A percentile compares a stretch with the other conserved stretches of the same genome.
Conservation (phyloP, 805 yeast genomes). For the Candida khao-thaluensis region DNA sequence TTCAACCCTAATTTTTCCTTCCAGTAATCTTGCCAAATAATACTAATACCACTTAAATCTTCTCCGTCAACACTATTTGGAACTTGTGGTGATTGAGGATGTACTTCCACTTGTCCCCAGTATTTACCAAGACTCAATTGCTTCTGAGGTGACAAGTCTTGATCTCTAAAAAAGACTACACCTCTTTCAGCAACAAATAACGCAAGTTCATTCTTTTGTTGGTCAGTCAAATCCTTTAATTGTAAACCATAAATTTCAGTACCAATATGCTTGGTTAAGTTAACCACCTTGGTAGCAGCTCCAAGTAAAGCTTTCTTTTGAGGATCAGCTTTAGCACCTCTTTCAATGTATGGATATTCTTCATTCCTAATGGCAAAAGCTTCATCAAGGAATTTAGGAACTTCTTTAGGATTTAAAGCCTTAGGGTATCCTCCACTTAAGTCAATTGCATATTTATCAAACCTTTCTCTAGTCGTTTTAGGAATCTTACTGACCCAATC, state of each 20-base stretch:
- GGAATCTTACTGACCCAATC: constrained; percentile 22
- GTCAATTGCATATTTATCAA: constrained; percentile 25
- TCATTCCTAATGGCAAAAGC: constrained; percentile 24
- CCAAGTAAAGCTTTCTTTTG: constrained; percentile 29
- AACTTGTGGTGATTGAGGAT: constrained; percentile 28
- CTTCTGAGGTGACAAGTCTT: constrained; percentile 32
- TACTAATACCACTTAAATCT: constrained; percentile 32
- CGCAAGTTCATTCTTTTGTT: constrained; percentile 31
- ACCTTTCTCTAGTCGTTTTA: constrained; percentile 22
- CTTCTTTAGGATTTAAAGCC: constrained; percentile 19
- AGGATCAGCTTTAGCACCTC: constrained; percentile 31
- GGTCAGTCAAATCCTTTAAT: constrained; percentile 24
- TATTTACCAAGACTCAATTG: constrained; percentile 29
- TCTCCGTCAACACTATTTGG: constrained; percentile 18
- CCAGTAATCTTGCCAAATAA: constrained; percentile 42
- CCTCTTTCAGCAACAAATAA: constrained; percentile 29
- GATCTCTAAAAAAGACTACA: constrained; percentile 32
- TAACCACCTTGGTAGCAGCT: constrained; percentile 27
- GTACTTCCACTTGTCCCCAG: constrained; percentile 31
- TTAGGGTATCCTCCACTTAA: constrained; percentile 27
- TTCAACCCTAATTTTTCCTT: constrained; percentile 27
- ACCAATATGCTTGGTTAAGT: constrained; percentile 26
- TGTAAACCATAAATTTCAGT: constrained; percentile 32
- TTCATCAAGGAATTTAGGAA: constrained; percentile 30
- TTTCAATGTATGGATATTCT: constrained; percentile 24